Conservation (phyloP, 73 alveolate species). For the Uronychia setigera region DNA sequence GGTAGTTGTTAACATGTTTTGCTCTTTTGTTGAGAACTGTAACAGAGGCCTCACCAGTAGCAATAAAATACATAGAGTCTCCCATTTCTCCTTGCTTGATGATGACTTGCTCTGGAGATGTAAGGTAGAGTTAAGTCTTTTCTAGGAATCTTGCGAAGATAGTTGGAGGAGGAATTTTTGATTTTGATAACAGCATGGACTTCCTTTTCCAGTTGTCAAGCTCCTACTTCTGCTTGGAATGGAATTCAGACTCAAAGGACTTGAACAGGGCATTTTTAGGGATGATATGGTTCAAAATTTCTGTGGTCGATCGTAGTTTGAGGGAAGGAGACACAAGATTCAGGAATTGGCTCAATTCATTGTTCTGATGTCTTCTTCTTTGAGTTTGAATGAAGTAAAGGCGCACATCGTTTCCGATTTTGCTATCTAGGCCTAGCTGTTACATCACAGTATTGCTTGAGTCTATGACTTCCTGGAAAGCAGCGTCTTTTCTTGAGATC, state of each 20-base stretch:
- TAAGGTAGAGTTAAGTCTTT: constrained; percentile 5
- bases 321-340: not conserved
- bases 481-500: not conserved
- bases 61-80: constrained; percentile 35
- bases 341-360: not conserved
- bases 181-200: not conserved
- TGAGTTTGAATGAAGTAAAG: not conserved
- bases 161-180: not conserved
- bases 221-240: not conserved
- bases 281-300: not conserved
- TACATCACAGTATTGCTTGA: not conserved
- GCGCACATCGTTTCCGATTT: not conserved
- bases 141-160: not conserved
- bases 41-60: constrained; percentile 10
- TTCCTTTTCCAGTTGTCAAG: not conserved
- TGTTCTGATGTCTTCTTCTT: not conserved
- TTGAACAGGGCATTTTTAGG: not conserved
- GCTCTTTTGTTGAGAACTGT: not conserved
- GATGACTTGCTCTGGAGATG: constrained; percentile 28
- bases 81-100: constrained; percentile 14
- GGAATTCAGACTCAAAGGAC: not conserved
- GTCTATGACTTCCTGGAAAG: not conserved
- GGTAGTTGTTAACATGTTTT: too few species aligned
- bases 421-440: not conserved
- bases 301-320: not conserved